phyloP scores from a whole-genome alignment of 2,329 filamentous ascomycete genomes.

The Ophiocordyceps camponoti-leonardi region DNA sequence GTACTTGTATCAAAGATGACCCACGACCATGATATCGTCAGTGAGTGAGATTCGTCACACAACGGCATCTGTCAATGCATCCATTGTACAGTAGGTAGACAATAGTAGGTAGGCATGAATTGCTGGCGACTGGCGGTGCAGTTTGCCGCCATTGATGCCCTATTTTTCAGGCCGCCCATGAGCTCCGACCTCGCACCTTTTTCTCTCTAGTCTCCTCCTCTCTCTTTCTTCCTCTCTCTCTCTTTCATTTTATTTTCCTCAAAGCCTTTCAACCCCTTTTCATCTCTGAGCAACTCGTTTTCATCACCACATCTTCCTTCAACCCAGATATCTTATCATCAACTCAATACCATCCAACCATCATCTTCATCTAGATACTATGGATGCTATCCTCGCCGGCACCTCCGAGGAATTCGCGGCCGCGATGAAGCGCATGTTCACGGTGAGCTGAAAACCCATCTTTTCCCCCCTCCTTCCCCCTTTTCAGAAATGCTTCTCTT shows the following conservation, averaged over 20 bases:
- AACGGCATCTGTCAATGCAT: no score
- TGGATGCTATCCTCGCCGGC: not conserved
- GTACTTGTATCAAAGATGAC: no score
- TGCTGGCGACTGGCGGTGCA: no score
- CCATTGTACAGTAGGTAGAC: no score
- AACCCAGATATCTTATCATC: not conserved
- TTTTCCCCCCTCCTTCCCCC: not conserved
- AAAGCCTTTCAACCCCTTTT: not conserved
- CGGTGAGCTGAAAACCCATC: not conserved
- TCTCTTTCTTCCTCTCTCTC: not conserved
- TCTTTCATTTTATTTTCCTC: not conserved
- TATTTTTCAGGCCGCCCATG: not conserved
- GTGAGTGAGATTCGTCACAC: no score
- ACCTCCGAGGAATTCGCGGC: not conserved
- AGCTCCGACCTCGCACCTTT: not conserved
- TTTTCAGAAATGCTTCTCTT: not conserved
- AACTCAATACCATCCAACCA: no score
- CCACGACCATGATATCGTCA: no score
- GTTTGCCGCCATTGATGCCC: not conserved
- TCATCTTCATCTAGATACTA: not conserved
- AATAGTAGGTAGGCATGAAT: no score
- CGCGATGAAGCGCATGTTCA: conserved; percentile 1
- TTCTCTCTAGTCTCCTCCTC: no score
- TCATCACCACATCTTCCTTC: not conserved
- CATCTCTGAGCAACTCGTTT: no score